Evolutionary conservation across 2,329 filamentous ascomycete genomes (phyloP), one percentile per base, ranked within the genome.

Genomic region (Penicillium sp.): DNA sequence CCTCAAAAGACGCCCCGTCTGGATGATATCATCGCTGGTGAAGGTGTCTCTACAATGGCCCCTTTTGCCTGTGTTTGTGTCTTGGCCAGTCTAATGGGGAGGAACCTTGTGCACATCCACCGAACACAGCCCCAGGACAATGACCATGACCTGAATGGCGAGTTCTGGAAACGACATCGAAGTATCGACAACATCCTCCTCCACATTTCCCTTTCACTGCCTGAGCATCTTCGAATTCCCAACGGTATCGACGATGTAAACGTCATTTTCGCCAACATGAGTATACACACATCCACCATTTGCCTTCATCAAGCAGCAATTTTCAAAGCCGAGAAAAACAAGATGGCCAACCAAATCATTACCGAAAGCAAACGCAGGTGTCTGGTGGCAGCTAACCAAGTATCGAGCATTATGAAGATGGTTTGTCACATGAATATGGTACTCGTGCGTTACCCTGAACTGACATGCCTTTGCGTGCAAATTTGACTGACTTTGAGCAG

Each of bases 271-370:
- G 83, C 87, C 48, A 97, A 97, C 61, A 95, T 98, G 89, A 90
- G 88, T 64, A 89, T 98, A 29, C 90, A 97, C 66, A 95, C 93
- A 0, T 95, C 90, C 1, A 90, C 89, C 1, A 97, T 98, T 46
- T 97, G 91, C 66, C 75, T 98, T n/a, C 93, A 98, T 63, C 93
- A 98, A 71, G 93, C 91, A 2, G 93, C 93, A 26, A 97, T 98
- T 18, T 96, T 91, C 77, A 97, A 96, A 66, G 90, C 90, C 0
- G 91, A 97, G 61, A 93, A 90, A 70, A 86, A 95, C 67, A 81
- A 83, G 45, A 73, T 96, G 51, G 84, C 88, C 0, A 74, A 79
- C 1, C 84, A 85, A 13, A 84, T 96, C 40, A 84, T 87, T 54
- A 83, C 86, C 1, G 91, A 97, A 65, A 95, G 90, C 67, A 96